Conservation (phyloP, 164 flowering plant species). For the Kalanchoe fedtschenkoi region DNA sequence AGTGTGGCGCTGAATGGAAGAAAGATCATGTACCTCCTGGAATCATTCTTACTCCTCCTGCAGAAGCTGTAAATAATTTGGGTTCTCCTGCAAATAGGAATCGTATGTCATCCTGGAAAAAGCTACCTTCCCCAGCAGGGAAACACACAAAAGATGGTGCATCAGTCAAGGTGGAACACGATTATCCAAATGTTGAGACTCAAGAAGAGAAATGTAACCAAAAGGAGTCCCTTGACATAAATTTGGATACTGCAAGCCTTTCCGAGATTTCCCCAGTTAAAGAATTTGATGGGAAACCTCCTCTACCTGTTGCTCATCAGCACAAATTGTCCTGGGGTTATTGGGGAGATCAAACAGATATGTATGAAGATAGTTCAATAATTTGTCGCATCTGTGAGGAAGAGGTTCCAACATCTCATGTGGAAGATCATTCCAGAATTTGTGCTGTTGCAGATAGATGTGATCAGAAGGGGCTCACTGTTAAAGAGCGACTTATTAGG, state of each 20-base stretch:
- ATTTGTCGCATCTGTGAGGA: slow-evolving; percentile 99
- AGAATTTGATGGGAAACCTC: slow-evolving; percentile 40
- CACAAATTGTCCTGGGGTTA: slow-evolving; percentile 91
- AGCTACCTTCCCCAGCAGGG: slow-evolving; percentile 62
- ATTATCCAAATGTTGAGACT: slow-evolving; percentile 29
- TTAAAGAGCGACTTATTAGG: slow-evolving; percentile 76
- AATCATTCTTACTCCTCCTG: slow-evolving; percentile 20
- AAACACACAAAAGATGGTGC: slow-evolving; percentile 43
- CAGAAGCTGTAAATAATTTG: slow-evolving; percentile 29
- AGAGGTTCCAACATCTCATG: slow-evolving; percentile 78
- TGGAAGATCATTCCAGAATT: slow-evolving; percentile 92
- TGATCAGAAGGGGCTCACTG: slow-evolving; percentile 88
- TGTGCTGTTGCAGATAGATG: slow-evolving; percentile 96
- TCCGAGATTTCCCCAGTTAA: slow-evolving; percentile 39
- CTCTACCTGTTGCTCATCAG: slow-evolving; percentile 54
- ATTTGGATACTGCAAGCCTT: slow-evolving; percentile 25
- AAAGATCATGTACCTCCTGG: slow-evolving; percentile 26
- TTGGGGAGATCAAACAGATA: slow-evolving; percentile 72
- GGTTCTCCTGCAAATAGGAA: slow-evolving; percentile 52
- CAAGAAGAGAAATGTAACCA: slow-evolving; percentile 14
- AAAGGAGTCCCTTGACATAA: slow-evolving; percentile 27
- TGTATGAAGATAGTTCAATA: slow-evolving; percentile 67
- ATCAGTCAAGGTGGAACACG: slow-evolving; percentile 25
- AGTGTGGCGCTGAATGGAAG: slow-evolving; percentile 51
- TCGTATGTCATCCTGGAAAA: slow-evolving; percentile 85